Conservation (phyloP, 1,284 basidiomycete species). For the Microstroma glucosiphilum region DNA sequence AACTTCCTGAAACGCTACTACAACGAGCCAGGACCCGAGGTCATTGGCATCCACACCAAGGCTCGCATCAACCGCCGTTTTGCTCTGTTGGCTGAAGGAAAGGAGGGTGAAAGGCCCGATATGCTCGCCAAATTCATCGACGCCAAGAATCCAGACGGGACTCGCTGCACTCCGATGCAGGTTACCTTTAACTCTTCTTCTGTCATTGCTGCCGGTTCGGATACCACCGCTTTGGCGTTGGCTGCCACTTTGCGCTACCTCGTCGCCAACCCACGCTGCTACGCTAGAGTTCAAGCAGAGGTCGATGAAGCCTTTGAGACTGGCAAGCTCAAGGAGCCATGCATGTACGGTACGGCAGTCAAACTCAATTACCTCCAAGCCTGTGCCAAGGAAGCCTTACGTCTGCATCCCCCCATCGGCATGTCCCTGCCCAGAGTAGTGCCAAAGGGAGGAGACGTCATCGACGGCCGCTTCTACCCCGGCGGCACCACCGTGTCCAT, state of each 20-base stretch:
- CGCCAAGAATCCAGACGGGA: conserved; percentile 24
- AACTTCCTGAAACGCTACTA: conserved; percentile 19
- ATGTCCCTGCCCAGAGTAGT: conserved; percentile 43
- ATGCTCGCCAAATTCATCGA: conserved; percentile 38
- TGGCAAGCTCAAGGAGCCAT: conserved; percentile 26
- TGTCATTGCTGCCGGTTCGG: conserved; percentile 15
- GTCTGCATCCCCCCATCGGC: conserved; percentile 47
- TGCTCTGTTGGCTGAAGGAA: conserved; percentile 11
- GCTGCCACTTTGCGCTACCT: conserved; percentile 41
- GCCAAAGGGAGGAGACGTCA: conserved; percentile 31
- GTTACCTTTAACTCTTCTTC: not conserved
- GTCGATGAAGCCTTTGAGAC: conserved; percentile 31
- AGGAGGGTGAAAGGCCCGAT: conserved; percentile 29
- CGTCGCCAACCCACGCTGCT: conserved; percentile 28
- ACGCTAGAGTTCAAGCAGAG: conserved; percentile 33
- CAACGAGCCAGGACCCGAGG: conserved; percentile 30
- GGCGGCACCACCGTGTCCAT: conserved; percentile 39
- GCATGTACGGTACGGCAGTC: conserved; percentile 33
- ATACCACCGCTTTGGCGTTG: conserved; percentile 40
- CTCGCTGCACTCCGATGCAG: conserved; percentile 23
- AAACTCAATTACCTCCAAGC: conserved; percentile 40
- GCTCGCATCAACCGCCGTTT: conserved; percentile 26
- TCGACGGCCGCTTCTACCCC: conserved; percentile 38
- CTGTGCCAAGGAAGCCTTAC: conserved; percentile 47
- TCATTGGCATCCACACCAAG: conserved; percentile 26